A percentile compares a stretch with the other conserved stretches of the same genome.
Conservation (phyloP, 805 yeast genomes). For the Grigorovia humatica region DNA sequence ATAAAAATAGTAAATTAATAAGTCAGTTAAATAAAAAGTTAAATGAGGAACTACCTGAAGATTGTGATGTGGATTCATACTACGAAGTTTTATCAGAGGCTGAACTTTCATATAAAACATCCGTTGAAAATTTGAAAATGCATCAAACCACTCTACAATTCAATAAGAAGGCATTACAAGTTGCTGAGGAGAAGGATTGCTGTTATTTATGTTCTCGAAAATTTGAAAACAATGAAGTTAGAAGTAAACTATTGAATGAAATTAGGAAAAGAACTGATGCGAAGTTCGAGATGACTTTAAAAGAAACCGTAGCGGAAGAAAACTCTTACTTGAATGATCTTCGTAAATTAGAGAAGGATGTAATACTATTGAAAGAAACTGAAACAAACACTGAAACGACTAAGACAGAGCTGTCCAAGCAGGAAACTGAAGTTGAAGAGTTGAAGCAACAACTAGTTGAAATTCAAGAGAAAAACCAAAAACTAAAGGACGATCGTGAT, state of each 20-base stretch:
- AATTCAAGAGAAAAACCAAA: slow-evolving; percentile 23
- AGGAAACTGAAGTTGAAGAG: slow-evolving; percentile 3
- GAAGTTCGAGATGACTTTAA: slow-evolving; percentile 25
- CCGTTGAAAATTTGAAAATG: slow-evolving; percentile 57
- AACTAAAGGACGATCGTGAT: slow-evolving; percentile 10
- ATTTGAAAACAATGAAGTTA: slow-evolving; percentile 35
- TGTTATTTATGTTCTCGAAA: slow-evolving; percentile 68
- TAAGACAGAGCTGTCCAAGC: slow-evolving; percentile 9
- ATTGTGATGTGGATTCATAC: slow-evolving; percentile 38
- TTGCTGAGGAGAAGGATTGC: slow-evolving; percentile 45
- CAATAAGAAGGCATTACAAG: slow-evolving; percentile 56
- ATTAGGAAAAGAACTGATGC: slow-evolving; percentile 26
- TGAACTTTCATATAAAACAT: slow-evolving; percentile 51
- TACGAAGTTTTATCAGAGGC: slow-evolving; percentile 41
- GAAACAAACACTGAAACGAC: slow-evolving; percentile 5
- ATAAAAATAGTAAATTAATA: slow-evolving; percentile 6
- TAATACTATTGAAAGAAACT: slow-evolving; percentile 7
- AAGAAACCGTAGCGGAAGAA: slow-evolving; percentile 26
- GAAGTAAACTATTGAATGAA: slow-evolving; percentile 20
- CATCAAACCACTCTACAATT: slow-evolving; percentile 59
- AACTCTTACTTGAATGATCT: slow-evolving; percentile 23
- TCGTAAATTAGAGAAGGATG: slow-evolving; percentile 17
- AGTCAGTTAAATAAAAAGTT: slow-evolving; percentile 13
- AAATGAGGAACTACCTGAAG: slow-evolving; percentile 29
- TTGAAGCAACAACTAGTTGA: background rate